Base-by-base conservation (phyloP, 2,329 filamentous ascomycete species). In the Talaromyces marneffei region DNA sequence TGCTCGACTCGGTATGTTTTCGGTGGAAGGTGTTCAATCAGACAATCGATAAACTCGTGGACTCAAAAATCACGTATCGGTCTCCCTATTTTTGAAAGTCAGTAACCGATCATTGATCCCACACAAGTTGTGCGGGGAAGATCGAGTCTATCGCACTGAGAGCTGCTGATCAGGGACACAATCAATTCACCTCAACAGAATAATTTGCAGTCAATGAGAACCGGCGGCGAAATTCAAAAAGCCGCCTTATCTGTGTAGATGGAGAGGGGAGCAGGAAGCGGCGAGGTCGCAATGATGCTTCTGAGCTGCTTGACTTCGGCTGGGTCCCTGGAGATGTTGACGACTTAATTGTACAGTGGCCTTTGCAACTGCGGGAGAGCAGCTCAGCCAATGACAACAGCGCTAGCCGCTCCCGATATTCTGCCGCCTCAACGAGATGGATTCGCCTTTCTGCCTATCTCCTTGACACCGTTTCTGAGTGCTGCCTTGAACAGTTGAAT, bases 301-400 rank as follows among this genome's bases (percentile, higher is more conserved):
- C 56, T 40, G 37, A 31, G 35, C 46, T 42, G 48, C 33, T 31
- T 46, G 46, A 10, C 68, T 20, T 20, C n/a, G 46, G 18, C 46
- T 12, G 27, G 23, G 23, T 66, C 10, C 23, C 42, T 46, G 67
- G 33, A 35, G 57, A 33, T n/a, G 46, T 42, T 70, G 70, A 70
- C 35, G n/a, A n/a, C n/a, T n/a, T 55, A 39, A 12, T 55, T 70
- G 67, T 72, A 74, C 69, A 71, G 73, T 75, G 72, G 73, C 73
- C 73, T 74, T 73, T 72, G 71, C 65, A 67, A 66, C 65, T 50
- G 64, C 59, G 59, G 40, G 39, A 56, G 52, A 31, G 7, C 40
- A 14, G 7, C 4, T 60, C 29, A 63, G 64, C 73, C 73, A 75
- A 75, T 75, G 72, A 75, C 63, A 63, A 14, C 33, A 23, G 27